These are phyloP conservation scores for Diaporthe longicolla DNA, from an alignment of 2,329 filamentous ascomycete species.

Conservation along the genomic window DNA sequence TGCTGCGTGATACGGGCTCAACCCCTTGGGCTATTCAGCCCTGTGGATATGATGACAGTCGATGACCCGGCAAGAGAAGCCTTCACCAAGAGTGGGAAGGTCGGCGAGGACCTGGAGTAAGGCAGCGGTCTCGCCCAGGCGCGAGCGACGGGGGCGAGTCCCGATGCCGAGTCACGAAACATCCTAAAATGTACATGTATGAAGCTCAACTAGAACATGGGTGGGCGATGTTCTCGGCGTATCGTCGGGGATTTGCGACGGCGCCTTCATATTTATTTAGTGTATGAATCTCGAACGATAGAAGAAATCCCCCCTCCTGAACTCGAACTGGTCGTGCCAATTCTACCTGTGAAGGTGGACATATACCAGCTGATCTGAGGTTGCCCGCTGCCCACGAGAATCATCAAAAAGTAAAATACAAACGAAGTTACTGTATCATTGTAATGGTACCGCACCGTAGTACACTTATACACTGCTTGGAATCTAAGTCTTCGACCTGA, in stretches of 20 bases:
- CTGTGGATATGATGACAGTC: not conserved
- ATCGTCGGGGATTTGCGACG: conserved; percentile 11
- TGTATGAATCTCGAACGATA: conserved; percentile 36
- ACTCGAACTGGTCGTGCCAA: not conserved
- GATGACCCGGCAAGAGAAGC: not conserved
- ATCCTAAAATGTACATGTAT: conserved; percentile 35
- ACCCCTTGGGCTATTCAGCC: not conserved
- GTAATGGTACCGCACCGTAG: too few species aligned
- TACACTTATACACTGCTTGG: too few species aligned
- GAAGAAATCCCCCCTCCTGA: conserved; percentile 35
- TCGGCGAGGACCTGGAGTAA: not conserved
- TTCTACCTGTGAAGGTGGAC: not conserved
- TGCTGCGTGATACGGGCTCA: not conserved
- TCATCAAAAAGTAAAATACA: too few species aligned
- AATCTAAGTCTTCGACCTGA: too few species aligned
- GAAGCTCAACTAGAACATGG: conserved; percentile 25
- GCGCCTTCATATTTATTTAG: conserved; percentile 29
- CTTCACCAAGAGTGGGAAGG: not conserved
- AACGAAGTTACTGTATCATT: too few species aligned
- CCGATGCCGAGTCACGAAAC: not conserved
- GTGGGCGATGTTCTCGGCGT: conserved; percentile 22
- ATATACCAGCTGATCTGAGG: not conserved
- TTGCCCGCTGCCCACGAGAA: not conserved
- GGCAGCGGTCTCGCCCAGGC: not conserved
- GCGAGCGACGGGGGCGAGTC: not conserved